Base-by-base conservation (phyloP, 1,284 basidiomycete species). In the Heterobasidion irregulare region DNA sequence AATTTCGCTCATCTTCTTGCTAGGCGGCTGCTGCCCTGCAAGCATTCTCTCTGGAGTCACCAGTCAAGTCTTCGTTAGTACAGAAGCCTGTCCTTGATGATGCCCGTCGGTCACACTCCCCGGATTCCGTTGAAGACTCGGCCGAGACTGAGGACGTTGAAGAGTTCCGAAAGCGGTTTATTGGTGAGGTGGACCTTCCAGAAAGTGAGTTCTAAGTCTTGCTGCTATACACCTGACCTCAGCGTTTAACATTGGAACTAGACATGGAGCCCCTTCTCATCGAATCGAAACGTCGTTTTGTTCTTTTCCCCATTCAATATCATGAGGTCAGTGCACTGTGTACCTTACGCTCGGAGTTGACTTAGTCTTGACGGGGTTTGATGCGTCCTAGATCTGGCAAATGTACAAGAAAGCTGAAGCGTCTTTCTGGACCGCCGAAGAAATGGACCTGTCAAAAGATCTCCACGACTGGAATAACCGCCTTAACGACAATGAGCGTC, bases 371-470 rank as follows among this genome's bases (percentile, higher is more conserved):
- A 12, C 48, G 16, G 32, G 10, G 32, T 41, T 36, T 53, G 53
- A 46, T 43, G 33, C 36, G 34, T 26, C 50, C 8, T 53, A 96
- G 92, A 96, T 97, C 65, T 97, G 94, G 94, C 85, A 89, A 70
- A 91, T 95, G 83, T 97, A 97, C 81, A 97, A 97, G 75, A 92
- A 94, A 69, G 87, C 89, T 0, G 82, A 92, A 64, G 89, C 89
- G 0, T 95, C 90, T 0, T 98, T 98, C 76, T 98, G 95, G 96
- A 98, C 94, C 1, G 92, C 94, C 1, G 95, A 98, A 71, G 95
- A 98, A 75, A 96, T 98, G 79, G 94, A 98, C 70, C 86, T 98
- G 15, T 94, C 93, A 18, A 89, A 95, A 65, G 96, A 99, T 66
- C 67, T 92, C 44, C 84, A 87, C 65, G 93, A 96, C 76, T 98